phyloP scores from a whole-genome alignment of 192 early-diverging fungal species.

The Powellomyces hirtus region DNA sequence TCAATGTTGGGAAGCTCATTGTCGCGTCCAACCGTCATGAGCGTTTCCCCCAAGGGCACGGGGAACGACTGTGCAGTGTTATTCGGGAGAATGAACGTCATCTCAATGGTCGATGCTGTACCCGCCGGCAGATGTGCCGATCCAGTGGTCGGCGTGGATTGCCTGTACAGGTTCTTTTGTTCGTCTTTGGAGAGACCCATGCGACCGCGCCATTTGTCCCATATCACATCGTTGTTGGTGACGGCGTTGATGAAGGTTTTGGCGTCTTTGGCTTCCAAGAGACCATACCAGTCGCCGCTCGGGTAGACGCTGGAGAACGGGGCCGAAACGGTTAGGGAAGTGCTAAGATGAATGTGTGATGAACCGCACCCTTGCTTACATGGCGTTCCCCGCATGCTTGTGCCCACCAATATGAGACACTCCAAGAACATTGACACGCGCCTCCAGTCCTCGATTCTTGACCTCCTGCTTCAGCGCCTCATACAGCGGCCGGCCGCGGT shows the following conservation, averaged over 20 bases:
- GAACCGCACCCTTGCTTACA: slow-evolving; percentile 23
- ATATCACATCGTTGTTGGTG: slow-evolving; percentile 33
- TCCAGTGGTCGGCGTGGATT: neutral
- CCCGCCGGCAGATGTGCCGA: neutral
- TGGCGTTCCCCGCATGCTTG: slow-evolving; percentile 55
- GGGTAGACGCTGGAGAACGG: slow-evolving; percentile 42
- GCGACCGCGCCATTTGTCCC: slow-evolving; percentile 56
- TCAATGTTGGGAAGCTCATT: slow-evolving; percentile 48
- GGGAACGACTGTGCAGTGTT: slow-evolving; percentile 3
- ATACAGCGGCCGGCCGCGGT: slow-evolving; percentile 37
- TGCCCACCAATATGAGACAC: slow-evolving; percentile 64
- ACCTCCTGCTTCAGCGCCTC: slow-evolving; percentile 41
- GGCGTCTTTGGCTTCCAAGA: slow-evolving; percentile 37
- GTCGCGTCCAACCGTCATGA: slow-evolving; percentile 49
- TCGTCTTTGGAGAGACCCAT: slow-evolving; percentile 44
- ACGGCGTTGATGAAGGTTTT: slow-evolving; percentile 41
- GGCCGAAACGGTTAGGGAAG: neutral
- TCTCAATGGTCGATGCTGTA: neutral
- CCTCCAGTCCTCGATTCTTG: slow-evolving; percentile 22
- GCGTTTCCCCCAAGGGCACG: slow-evolving; percentile 35
- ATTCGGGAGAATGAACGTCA: slow-evolving; percentile 16
- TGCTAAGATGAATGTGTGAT: no score
- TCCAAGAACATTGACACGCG: slow-evolving; percentile 22
- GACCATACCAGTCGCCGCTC: slow-evolving; percentile 57
- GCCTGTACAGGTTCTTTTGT: slow-evolving; percentile 31